A percentile compares a stretch with the other conserved stretches of the same genome.
phyloP scores from a whole-genome alignment of 2,329 filamentous ascomycete genomes.

The Fusarium palustre region DNA sequence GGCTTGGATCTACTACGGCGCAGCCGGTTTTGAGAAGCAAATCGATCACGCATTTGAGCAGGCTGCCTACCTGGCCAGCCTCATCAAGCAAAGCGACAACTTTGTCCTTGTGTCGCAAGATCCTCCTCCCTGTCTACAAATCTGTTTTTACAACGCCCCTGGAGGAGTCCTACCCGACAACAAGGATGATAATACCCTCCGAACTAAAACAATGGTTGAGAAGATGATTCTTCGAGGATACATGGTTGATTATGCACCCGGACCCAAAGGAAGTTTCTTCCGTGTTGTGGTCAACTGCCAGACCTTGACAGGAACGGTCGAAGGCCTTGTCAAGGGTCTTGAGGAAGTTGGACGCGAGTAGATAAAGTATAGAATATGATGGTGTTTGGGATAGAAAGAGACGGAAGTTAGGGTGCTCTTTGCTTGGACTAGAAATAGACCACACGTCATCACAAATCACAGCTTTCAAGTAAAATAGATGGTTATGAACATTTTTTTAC shows the following conservation, averaged over 20 bases:
- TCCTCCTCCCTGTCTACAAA: slow-evolving; percentile 88
- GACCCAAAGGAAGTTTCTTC: slow-evolving; percentile 67
- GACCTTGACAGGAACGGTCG: slow-evolving; percentile 64
- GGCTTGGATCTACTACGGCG: slow-evolving; percentile 90
- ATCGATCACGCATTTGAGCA: slow-evolving; percentile 79
- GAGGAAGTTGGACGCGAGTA: slow-evolving; percentile 57
- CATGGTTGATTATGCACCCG: slow-evolving; percentile 72
- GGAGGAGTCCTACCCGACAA: slow-evolving; percentile 59
- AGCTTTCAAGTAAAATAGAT: not conserved
- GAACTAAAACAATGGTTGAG: slow-evolving; percentile 62
- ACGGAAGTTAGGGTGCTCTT: not conserved
- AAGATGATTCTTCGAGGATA: slow-evolving; percentile 64
- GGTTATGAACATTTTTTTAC: no score
- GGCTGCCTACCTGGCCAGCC: slow-evolving; percentile 74
- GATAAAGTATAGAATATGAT: not conserved
- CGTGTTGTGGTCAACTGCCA: slow-evolving; percentile 70
- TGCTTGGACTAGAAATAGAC: not conserved
- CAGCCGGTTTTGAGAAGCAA: slow-evolving; percentile 74
- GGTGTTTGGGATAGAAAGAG: not conserved
- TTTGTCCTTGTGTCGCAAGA: slow-evolving; percentile 80
- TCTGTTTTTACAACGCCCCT: slow-evolving; percentile 90
- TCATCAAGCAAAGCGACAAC: slow-evolving; percentile 66
- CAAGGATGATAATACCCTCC: slow-evolving; percentile 59
- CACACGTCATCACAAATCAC: not conserved
- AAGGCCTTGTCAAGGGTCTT: slow-evolving; percentile 66